Evolutionary conservation across 164 flowering plant genomes (phyloP), one percentile per base, ranked within the genome.

Genomic region (Tetrastigma voinierianum): DNA sequence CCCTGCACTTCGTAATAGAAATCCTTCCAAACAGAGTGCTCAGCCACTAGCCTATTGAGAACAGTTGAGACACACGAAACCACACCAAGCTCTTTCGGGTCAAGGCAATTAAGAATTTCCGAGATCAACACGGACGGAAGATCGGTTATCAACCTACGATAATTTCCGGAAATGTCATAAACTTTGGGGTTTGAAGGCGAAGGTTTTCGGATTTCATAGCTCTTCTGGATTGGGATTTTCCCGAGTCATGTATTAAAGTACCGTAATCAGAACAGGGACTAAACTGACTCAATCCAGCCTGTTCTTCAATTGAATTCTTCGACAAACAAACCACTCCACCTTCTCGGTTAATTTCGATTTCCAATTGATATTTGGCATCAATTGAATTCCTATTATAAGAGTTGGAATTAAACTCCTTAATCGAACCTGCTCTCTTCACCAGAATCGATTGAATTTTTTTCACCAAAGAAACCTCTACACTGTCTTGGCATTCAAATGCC

Each of bases 1-100:
- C 96, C 98, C 98, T 97, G 92, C 68, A 96, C 83, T 81, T 95
- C 86, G 57, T 82, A 80, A 67, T 95, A 95, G 51, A 83, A 90
- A 12, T 86, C 81, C 84, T 92, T 90, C 98, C 98, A 95, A 12
- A 80, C 90, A 51, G 74, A 77, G 54, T 95, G 96, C 19, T 92
- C 93, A 0, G 92, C 80, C 16, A 94, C 96, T 63, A 90, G 54
- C 76, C 70, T 82, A 44, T 81, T 73, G 52, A 95, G 83, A 54
- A 53, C 59, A 5, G 91, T 81, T 3, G 89, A 89, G 7, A 90
- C 97, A 75, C 98, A 95, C 0, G 94, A 90, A 8, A 95, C 85
- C 10, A 90, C 72, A 24, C 94, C 97, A 10, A 92, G 91, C 74
- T 92, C 96, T 69, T 87, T 90, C 0, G 97, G 87, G 12, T 86